Conservation (phyloP, 169 alveolate species). For the Perkinsus olseni region DNA sequence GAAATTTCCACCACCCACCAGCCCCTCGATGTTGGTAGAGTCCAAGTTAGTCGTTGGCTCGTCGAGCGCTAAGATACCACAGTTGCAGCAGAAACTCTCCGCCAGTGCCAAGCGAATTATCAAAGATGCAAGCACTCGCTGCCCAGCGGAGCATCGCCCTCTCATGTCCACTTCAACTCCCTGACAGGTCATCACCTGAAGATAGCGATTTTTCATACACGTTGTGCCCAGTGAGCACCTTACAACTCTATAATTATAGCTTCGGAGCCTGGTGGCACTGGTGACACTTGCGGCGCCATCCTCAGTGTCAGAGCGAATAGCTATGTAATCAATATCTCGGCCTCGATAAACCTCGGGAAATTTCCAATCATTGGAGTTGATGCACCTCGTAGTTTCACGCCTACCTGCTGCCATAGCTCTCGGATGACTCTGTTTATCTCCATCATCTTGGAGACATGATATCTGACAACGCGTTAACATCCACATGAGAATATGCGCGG, state of each 20-base stretch:
- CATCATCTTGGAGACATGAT: constrained; percentile 64
- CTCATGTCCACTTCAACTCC: constrained; percentile 81
- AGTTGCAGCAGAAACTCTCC: constrained; percentile 92
- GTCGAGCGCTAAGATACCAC: constrained; percentile 97
- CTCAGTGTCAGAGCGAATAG: constrained; percentile 38
- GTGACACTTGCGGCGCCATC: constrained; percentile 7
- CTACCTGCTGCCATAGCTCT: constrained; percentile 81
- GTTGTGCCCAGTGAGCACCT: neutral
- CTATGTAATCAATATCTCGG: constrained; percentile 83
- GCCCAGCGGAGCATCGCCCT: constrained; percentile 98
- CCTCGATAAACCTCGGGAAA: constrained; percentile 76
- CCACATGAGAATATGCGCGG: neutral
- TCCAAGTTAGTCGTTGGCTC: constrained; percentile 99
- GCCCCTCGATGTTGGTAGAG: constrained; percentile 77
- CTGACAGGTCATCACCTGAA: constrained; percentile 60
- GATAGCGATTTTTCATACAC: neutral
- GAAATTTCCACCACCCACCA: constrained; percentile 34
- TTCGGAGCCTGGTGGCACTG: neutral
- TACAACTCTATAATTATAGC: constrained; percentile 48
- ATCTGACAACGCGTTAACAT: neutral
- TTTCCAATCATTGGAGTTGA: neutral
- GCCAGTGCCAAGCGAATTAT: constrained; percentile 96
- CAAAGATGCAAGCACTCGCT: constrained; percentile 90
- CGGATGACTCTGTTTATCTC: constrained; percentile 84
- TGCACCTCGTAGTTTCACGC: neutral